phyloP scores from a whole-genome alignment of 768 basidiomycete species.

The Tulasnella sp. region DNA sequence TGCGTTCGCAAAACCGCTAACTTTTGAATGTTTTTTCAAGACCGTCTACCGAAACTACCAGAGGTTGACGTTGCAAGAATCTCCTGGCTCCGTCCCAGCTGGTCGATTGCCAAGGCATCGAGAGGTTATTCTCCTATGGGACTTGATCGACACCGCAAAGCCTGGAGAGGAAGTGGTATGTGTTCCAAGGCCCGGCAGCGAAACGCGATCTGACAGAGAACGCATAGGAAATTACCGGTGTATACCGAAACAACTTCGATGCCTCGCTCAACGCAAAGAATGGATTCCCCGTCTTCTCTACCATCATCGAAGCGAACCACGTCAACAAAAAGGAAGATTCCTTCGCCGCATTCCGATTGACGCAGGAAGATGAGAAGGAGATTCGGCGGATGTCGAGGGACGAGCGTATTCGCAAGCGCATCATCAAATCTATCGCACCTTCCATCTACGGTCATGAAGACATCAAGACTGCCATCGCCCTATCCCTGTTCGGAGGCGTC shows the following conservation, averaged over 20 bases:
- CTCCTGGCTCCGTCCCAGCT: conserved; percentile 94
- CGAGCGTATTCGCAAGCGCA: conserved; percentile 92
- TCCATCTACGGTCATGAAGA: conserved; percentile 99
- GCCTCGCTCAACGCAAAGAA: conserved; percentile 97
- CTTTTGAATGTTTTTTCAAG: conserved; percentile 41
- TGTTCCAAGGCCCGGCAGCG: conserved; percentile 28
- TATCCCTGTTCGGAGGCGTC: conserved; percentile 92
- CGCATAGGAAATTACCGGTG: conserved; percentile 87
- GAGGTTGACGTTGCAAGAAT: conserved; percentile 97
- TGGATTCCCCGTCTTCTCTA: conserved; percentile 98
- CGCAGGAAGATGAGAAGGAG: conserved; percentile 92
- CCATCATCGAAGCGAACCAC: conserved; percentile 96
- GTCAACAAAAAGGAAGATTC: conserved; percentile 99
- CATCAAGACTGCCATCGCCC: conserved; percentile 95
- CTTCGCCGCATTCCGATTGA: conserved; percentile 95
- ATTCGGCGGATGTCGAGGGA: conserved; percentile 85
- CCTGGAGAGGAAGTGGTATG: conserved; percentile 96
- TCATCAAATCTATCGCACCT: conserved; percentile 97
- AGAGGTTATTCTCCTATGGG: conserved; percentile 95
- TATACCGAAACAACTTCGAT: conserved; percentile 98
- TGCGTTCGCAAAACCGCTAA: background rate
- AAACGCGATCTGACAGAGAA: background rate
- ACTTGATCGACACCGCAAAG: conserved; percentile 95
- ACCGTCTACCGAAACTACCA: conserved; percentile 99
- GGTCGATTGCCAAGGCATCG: conserved; percentile 95